These are phyloP conservation scores for Rhododendron kiyosumense DNA, from an alignment of 148 eudicot genomes.

Conservation along the genomic window DNA sequence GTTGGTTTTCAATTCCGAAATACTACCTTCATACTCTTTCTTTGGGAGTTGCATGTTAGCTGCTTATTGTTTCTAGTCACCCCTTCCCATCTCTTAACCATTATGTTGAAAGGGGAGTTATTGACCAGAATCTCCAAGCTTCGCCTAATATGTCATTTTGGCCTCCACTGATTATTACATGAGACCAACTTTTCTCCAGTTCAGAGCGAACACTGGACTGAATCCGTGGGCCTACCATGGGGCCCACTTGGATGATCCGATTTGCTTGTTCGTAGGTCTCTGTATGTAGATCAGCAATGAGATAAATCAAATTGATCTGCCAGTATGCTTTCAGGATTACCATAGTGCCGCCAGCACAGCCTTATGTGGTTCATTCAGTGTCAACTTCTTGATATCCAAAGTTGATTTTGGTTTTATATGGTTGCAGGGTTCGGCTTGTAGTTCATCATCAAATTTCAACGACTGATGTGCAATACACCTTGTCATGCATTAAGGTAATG, in stretches of 20 bases:
- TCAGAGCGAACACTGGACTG: not conserved
- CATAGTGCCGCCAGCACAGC: not conserved
- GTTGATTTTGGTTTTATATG: not conserved
- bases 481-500: constrained; percentile 75
- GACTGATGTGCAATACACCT: constrained; percentile 58
- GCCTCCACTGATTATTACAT: not conserved
- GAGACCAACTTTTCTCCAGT: not conserved
- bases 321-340: not conserved
- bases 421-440: constrained; percentile 70
- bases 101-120: not conserved
- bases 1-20: not conserved
- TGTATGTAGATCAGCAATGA: not conserved
- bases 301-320: not conserved
- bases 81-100: not conserved
- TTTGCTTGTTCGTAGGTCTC: not conserved
- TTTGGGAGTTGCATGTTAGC: not conserved
- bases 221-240: not conserved
- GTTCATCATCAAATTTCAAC: constrained; percentile 75
- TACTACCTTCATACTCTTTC: not conserved
- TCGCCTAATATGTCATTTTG: not conserved
- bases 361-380: not conserved
- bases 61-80: not conserved
- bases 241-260: not conserved
- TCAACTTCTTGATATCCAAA: not conserved
- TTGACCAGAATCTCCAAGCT: not conserved